These are phyloP conservation scores for Chloris gayana DNA, from an alignment of 176 grass and related monocot genomes.

Conservation along the genomic window DNA sequence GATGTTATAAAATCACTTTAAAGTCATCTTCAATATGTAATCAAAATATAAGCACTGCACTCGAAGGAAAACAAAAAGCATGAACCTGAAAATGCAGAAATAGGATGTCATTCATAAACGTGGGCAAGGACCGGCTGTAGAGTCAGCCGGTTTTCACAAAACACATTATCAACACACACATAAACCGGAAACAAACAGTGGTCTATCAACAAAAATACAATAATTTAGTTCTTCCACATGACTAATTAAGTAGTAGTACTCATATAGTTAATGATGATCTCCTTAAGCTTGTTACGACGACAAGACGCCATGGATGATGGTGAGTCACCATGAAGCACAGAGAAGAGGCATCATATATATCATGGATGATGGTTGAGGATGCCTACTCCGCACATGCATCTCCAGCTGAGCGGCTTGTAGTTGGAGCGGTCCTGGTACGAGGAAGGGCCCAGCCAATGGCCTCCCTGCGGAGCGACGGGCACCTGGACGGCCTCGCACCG, in stretches of 20 bases:
- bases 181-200: no score
- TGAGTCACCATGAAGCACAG: no score
- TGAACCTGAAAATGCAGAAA: not conserved
- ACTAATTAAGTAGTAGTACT: no score
- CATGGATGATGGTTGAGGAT: not conserved
- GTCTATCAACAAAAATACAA: no score
- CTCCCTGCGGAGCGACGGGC: slow-evolving; percentile 38
- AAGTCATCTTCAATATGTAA: no score
- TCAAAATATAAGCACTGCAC: no score
- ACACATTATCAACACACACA: no score
- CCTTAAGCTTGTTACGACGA: no score
- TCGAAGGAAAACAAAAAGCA: no score
- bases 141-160: no score
- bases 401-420: slow-evolving; percentile 60
- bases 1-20: fast-evolving
- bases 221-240: no score
- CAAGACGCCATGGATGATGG: not conserved
- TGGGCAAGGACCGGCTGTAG: not conserved
- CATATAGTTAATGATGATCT: no score
- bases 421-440: slow-evolving; percentile 51
- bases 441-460: not conserved
- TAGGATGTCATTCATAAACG: not conserved
- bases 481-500: slow-evolving; percentile 56
- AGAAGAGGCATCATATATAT: not conserved
- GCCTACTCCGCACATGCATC: slow-evolving; percentile 41